phyloP scores from a whole-genome alignment of 257 asterid genomes.

The Solanum appendiculatum region DNA sequence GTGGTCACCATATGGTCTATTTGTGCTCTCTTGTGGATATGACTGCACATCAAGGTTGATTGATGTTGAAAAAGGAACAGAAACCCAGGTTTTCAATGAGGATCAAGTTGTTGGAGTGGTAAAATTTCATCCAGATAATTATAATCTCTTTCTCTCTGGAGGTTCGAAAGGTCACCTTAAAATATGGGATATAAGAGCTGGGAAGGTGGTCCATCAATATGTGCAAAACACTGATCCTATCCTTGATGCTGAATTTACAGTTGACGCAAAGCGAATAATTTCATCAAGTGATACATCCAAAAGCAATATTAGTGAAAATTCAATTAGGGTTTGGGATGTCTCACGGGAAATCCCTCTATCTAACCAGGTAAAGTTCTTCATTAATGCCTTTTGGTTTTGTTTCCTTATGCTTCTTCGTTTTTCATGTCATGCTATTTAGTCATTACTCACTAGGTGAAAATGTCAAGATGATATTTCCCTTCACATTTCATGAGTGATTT shows the following conservation, averaged over 20 bases:
- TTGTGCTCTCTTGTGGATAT: slow-evolving; percentile 83
- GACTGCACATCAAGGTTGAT: slow-evolving; percentile 78
- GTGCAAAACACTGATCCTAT: slow-evolving; percentile 66
- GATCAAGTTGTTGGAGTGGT: slow-evolving; percentile 77
- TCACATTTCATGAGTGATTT: neutral
- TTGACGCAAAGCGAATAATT: slow-evolving; percentile 60
- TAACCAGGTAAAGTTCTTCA: slow-evolving; percentile 51
- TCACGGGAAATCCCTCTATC: slow-evolving; percentile 76
- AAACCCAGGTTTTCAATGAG: slow-evolving; percentile 60
- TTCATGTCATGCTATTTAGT: neutral
- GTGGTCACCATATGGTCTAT: slow-evolving; percentile 74
- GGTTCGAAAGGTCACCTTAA: slow-evolving; percentile 83
- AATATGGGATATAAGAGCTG: slow-evolving; percentile 77
- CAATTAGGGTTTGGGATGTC: slow-evolving; percentile 86
- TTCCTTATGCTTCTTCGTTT: neutral
- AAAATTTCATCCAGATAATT: slow-evolving; percentile 60
- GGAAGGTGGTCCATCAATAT: slow-evolving; percentile 63
- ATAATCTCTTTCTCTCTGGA: slow-evolving; percentile 73
- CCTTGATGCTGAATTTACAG: slow-evolving; percentile 74
- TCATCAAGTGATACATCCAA: slow-evolving; percentile 77
- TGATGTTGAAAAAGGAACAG: slow-evolving; percentile 68
- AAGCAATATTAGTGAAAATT: slow-evolving; percentile 79
- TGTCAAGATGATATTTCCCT: neutral
- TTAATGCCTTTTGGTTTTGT: neutral
- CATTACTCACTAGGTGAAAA: neutral